Conservation (phyloP, 1,139 yeast genomes). For the Lodderomyces jiufengensis region DNA sequence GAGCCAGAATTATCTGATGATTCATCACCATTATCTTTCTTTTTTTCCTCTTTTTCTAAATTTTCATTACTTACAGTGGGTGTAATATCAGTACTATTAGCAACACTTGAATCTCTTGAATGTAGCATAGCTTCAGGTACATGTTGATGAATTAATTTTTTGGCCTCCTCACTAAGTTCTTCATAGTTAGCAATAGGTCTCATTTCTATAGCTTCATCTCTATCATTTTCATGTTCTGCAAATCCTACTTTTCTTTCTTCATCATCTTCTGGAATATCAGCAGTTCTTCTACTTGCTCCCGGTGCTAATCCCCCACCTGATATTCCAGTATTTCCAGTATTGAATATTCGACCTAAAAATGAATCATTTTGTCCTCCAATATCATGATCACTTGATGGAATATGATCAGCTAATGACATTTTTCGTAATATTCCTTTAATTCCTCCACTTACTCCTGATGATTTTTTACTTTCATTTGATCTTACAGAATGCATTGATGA, state of each 20-base stretch:
- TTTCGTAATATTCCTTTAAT: slow-evolving; percentile 33
- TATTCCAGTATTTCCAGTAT: slow-evolving; percentile 24
- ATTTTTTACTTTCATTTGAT: slow-evolving; percentile 3
- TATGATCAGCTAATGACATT: slow-evolving; percentile 33
- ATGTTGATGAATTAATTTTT: slow-evolving; percentile 36
- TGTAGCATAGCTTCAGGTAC: slow-evolving; percentile 23
- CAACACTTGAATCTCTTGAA: slow-evolving; percentile 6
- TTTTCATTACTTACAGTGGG: slow-evolving; percentile 13
- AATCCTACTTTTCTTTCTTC: slow-evolving; percentile 18
- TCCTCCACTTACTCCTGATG: slow-evolving; percentile 12
- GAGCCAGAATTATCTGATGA: background rate
- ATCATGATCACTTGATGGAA: slow-evolving; percentile 17
- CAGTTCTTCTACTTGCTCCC: slow-evolving; percentile 30
- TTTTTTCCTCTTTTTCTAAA: slow-evolving; percentile 4
- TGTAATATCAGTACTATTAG: slow-evolving; percentile 10
- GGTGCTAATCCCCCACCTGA: slow-evolving; percentile 45
- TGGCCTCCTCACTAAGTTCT: slow-evolving; percentile 40
- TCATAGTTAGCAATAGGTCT: slow-evolving; percentile 28
- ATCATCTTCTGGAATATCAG: slow-evolving; percentile 19
- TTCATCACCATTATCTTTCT: slow-evolving; percentile 6
- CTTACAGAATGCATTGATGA: slow-evolving; percentile 4
- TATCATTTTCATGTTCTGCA: slow-evolving; percentile 10
- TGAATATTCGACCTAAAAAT: slow-evolving; percentile 37
- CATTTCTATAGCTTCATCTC: slow-evolving; percentile 30
- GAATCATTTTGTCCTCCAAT: slow-evolving; percentile 31